Percentiles rank a stretch among this genome's conserved stretches.
Evolutionary conservation across 106 monocot species (phyloP).

Genomic region (Ottelia alismoides): DNA sequence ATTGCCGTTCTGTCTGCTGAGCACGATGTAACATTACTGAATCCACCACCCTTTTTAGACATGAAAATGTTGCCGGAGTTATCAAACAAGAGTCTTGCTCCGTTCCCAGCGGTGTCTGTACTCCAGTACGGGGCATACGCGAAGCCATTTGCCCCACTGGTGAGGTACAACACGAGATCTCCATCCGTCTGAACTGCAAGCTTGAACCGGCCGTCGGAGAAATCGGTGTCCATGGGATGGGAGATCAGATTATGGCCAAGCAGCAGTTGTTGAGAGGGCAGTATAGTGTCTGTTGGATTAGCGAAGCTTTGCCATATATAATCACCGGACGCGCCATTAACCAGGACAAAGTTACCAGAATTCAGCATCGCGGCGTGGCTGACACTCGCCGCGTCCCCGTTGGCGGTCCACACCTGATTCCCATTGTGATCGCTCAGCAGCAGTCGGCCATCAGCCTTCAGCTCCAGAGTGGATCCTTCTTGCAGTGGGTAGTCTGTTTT

Average conservation of each 20-base stretch:
- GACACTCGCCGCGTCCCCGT: background rate
- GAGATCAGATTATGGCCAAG: background rate
- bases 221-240: background rate
- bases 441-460: background rate
- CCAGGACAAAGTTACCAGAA: slow-evolving; percentile 1
- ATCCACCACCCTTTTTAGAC: background rate
- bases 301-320: background rate
- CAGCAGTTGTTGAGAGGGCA: background rate
- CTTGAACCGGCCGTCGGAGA: background rate
- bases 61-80: background rate
- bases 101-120: background rate
- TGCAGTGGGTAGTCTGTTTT: background rate
- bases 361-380: slow-evolving; percentile 6
- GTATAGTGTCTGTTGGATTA: slow-evolving; percentile 3
- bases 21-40: background rate
- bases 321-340: background rate
- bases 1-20: no score
- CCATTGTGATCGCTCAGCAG: background rate
- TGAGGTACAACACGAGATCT: background rate
- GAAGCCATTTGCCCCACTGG: no score
- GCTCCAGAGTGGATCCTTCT: background rate
- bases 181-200: background rate
- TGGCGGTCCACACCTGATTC: background rate
- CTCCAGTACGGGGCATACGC: background rate
- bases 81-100: background rate